A percentile compares a stretch with the other conserved stretches of the same genome.
These are phyloP conservation scores for Xylaria sp. DNA, from an alignment of 2,329 filamentous ascomycete genomes.

Conservation along the genomic window DNA sequence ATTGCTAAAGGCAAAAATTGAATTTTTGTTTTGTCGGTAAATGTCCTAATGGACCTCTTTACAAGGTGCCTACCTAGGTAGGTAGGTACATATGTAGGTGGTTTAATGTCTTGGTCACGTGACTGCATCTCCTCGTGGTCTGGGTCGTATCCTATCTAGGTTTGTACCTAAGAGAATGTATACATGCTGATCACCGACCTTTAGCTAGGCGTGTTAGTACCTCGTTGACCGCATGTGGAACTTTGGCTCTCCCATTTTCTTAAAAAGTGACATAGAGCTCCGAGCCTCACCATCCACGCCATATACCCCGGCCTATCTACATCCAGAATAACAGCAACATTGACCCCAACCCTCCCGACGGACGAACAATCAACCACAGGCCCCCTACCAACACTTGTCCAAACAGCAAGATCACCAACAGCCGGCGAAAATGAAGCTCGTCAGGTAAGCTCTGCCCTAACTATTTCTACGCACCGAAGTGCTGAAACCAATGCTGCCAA, in stretches of 20 bases:
- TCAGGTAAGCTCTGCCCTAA: slow-evolving; percentile 70
- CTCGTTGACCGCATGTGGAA: too few species aligned
- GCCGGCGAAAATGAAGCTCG: slow-evolving; percentile 83
- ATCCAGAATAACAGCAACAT: slow-evolving; percentile 8
- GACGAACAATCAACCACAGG: slow-evolving; percentile 6
- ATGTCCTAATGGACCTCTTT: too few species aligned
- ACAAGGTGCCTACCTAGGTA: too few species aligned
- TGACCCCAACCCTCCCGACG: slow-evolving; percentile 22
- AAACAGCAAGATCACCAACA: slow-evolving; percentile 11
- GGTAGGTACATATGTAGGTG: too few species aligned
- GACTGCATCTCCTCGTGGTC: too few species aligned
- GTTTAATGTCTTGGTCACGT: too few species aligned
- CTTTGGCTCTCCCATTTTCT: slow-evolving; percentile 22
- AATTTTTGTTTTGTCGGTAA: too few species aligned
- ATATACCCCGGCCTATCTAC: not conserved
- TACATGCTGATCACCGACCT: too few species aligned
- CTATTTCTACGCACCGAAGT: slow-evolving; percentile 49
- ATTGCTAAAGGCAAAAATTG: too few species aligned
- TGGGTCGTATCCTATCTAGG: too few species aligned
- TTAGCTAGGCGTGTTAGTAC: too few species aligned
- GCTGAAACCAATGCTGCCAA: slow-evolving; percentile 47
- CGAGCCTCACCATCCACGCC: slow-evolving; percentile 15
- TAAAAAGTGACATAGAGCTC: slow-evolving; percentile 24
- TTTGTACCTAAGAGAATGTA: too few species aligned
- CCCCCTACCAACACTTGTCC: not conserved